These are phyloP conservation scores for Ceriops zippeliana DNA, from an alignment of 345 rosid species.

Conservation along the genomic window DNA sequence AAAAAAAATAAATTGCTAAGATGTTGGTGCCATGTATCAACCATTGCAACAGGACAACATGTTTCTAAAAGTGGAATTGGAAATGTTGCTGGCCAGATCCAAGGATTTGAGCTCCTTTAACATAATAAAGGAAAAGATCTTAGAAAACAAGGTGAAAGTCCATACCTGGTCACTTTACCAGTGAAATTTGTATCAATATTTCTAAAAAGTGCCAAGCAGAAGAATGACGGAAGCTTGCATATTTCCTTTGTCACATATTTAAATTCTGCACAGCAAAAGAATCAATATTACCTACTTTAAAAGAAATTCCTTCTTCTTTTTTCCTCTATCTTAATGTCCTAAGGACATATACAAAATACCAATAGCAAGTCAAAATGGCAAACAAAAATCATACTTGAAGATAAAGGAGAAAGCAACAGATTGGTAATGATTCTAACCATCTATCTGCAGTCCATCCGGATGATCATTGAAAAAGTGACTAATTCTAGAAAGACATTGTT, in stretches of 20 bases:
- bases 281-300: neutral
- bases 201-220: conserved; percentile 62
- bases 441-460: conserved; percentile 17
- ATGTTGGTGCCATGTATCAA: neutral
- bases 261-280: conserved; percentile 16
- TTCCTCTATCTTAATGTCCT: neutral
- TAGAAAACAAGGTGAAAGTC: neutral
- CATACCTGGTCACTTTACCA: conserved; percentile 74
- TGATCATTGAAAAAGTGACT: conserved; percentile 20
- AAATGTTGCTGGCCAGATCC: neutral
- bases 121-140: neutral
- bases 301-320: neutral
- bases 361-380: neutral
- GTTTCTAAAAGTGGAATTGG: neutral
- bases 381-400: neutral
- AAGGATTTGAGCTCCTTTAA: neutral
- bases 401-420: neutral
- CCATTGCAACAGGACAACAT: neutral
- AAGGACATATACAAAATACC: neutral
- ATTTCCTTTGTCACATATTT: conserved; percentile 45
- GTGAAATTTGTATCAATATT: conserved; percentile 55
- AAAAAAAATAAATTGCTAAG: neutral
- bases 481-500: conserved; percentile 20
- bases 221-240: conserved; percentile 87
- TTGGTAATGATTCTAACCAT: conserved; percentile 22